These are phyloP conservation scores for Colletotrichum caudatum DNA, from an alignment of 2,329 filamentous ascomycete genomes.

Conservation along the genomic window DNA sequence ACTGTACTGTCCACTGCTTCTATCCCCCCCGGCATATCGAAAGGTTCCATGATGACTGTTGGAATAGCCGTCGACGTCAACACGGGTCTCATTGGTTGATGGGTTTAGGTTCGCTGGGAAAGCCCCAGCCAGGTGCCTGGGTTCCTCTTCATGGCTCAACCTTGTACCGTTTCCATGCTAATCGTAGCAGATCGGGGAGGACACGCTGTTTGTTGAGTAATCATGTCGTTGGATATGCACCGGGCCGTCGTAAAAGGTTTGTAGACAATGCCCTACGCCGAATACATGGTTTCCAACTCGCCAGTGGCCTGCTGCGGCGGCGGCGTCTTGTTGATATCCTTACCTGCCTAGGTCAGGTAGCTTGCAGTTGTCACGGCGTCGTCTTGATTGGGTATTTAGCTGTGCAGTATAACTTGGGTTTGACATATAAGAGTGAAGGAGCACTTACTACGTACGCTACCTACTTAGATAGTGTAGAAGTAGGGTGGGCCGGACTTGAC, in stretches of 20 bases:
- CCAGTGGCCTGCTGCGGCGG: constrained; percentile 14
- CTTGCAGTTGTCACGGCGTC: background rate
- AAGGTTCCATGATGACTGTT: constrained; percentile 1
- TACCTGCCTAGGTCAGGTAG: background rate
- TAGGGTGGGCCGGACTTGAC: background rate
- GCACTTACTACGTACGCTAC: background rate
- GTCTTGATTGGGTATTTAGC: constrained; percentile 7
- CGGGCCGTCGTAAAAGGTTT: background rate
- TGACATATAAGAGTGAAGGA: constrained; percentile 16
- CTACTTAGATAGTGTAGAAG: constrained; percentile 7
- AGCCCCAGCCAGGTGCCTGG: constrained; percentile 4
- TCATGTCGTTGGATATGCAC: background rate
- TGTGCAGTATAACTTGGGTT: constrained; percentile 5
- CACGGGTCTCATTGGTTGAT: background rate
- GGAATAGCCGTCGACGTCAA: background rate
- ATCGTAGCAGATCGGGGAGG: background rate
- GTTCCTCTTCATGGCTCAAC: constrained; percentile 17
- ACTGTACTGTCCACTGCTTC: background rate
- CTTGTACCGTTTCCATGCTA: constrained; percentile 15
- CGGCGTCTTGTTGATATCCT: background rate
- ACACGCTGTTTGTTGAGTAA: background rate
- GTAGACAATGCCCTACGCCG: background rate
- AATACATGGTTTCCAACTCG: constrained; percentile 3
- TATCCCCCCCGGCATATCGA: constrained; percentile 2
- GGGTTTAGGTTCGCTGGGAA: constrained; percentile 1